phyloP scores from a whole-genome alignment of 2,329 filamentous ascomycete species.

The Colletotrichum tropicicola region DNA sequence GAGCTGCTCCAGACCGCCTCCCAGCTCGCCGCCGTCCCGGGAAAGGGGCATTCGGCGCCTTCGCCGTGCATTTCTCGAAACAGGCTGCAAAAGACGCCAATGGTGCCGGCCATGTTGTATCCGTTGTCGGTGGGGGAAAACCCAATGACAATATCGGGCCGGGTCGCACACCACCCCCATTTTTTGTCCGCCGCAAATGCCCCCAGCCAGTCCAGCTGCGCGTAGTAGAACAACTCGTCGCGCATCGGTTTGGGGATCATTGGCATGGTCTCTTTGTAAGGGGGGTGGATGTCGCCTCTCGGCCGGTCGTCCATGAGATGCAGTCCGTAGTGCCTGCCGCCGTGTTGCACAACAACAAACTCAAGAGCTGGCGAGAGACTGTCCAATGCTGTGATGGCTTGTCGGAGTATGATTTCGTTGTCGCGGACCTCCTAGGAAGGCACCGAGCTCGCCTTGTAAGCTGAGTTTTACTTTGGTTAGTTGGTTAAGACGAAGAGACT shows the following conservation, averaged over 20 bases:
- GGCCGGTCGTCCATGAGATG: constrained; percentile 49
- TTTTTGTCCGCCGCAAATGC: constrained; percentile 41
- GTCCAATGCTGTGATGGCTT: constrained; percentile 44
- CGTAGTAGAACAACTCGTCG: constrained; percentile 49
- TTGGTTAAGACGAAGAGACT: too few species aligned
- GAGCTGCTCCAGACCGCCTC: constrained; percentile 47
- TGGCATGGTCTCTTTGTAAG: constrained; percentile 41
- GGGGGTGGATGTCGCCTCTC: constrained; percentile 41
- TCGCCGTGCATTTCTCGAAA: constrained; percentile 46
- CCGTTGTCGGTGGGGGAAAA: constrained; percentile 52
- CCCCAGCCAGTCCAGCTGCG: constrained; percentile 46
- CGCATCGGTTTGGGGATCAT: constrained; percentile 43
- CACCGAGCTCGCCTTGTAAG: constrained; percentile 51
- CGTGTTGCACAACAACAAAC: constrained; percentile 47
- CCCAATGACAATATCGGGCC: constrained; percentile 51
- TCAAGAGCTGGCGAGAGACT: constrained; percentile 43
- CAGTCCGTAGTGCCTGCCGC: constrained; percentile 48
- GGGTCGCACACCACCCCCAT: constrained; percentile 50
- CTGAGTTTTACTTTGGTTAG: too few species aligned
- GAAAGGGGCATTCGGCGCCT: constrained; percentile 47
- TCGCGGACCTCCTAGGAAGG: constrained; percentile 41
- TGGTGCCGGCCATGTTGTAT: constrained; percentile 37
- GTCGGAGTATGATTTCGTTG: constrained; percentile 49
- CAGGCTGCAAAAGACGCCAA: constrained; percentile 41
- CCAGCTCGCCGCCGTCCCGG: constrained; percentile 47